Base-by-base conservation (phyloP, 139 green algal species). In the Chlorella sp. region DNA sequence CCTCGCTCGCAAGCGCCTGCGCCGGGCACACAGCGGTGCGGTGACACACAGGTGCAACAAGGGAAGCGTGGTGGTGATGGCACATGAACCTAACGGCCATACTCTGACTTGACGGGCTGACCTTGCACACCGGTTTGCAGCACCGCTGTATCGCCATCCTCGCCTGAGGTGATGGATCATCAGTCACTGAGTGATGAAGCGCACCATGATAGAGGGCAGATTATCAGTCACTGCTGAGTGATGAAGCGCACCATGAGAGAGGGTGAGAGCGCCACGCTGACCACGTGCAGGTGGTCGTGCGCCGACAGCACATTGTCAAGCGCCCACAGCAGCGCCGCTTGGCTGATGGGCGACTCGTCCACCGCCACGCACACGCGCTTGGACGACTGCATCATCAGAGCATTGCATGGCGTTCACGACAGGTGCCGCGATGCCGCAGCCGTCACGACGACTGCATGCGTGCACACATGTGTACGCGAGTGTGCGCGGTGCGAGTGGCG, bases 271-370 rank as follows among this genome's bases (percentile, higher is more conserved):
- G 80, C 83, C 50, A 90, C 85, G 29, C 66, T 80, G 23, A 83
- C 82, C 2, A 89, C 61, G 68, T 90, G 82, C 49, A 91, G 67
- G 67, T 86, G 74, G 70, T 89, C 82, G 3, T 73, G 34, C 2
- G 69, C 51, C 5, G 62, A 30, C 30, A 88, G 26, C 23, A 78
- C 20, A 35, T 82, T 73, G 23, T 62, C 61, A 31, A 85, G 62
- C 1, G 77, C 74, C 82, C 84, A 90, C 67, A 74, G 50, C 70
- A 83, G 31, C 32, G 73, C 81, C 2, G 73, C 61, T 50, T 79
- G 60, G 6, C 64, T 68, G 62, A 82, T 71, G 1, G 74, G 68
- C 0, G 73, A 80, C 33, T 85, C 80, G 34, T 85, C 80, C 24
- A 75, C 64, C 29, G 75, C 73, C 20, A 82, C 70, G 49, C 72